These are phyloP conservation scores for Lasiosphaeria ovina DNA, from an alignment of 495 filamentous ascomycete species.

Conservation along the genomic window DNA sequence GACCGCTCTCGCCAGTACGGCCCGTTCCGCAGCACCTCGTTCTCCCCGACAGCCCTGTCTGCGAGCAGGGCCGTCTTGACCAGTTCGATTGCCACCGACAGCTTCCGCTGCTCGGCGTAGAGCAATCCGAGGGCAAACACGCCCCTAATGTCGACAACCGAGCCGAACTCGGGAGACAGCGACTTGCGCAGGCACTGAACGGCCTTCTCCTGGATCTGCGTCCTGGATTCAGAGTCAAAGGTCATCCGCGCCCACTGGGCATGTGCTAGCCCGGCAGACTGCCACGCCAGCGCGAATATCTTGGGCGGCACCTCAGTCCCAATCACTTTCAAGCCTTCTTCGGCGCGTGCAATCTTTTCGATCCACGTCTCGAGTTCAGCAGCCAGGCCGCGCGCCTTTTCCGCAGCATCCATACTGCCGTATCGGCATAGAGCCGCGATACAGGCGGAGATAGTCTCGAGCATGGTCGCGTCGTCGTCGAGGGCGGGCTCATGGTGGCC, in stretches of 20 bases:
- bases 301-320: conserved; percentile 42
- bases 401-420: conserved; percentile 68
- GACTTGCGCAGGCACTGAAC: conserved; percentile 70
- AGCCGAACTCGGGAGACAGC: conserved; percentile 60
- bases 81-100: conserved; percentile 71
- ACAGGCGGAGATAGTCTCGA: conserved; percentile 74
- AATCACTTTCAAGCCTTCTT: conserved; percentile 19
- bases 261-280: conserved; percentile 77
- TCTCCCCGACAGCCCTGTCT: conserved; percentile 35
- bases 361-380: conserved; percentile 63
- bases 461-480: conserved; percentile 70
- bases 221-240: conserved; percentile 63
- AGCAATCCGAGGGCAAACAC: conserved; percentile 77
- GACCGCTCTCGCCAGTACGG: conserved; percentile 53
- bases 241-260: conserved; percentile 84
- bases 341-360: conserved; percentile 30
- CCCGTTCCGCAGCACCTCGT: conserved; percentile 36
- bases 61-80: conserved; percentile 59
- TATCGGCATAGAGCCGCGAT: conserved; percentile 79
- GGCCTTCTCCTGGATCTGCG: conserved; percentile 69
- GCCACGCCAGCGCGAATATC: conserved; percentile 66
- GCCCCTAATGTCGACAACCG: conserved; percentile 62
- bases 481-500: conserved; percentile 68
- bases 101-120: conserved; percentile 75
- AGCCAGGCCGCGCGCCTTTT: conserved; percentile 70